phyloP scores from a whole-genome alignment of 2,329 filamentous ascomycete species.

The Penicillium paneum region DNA sequence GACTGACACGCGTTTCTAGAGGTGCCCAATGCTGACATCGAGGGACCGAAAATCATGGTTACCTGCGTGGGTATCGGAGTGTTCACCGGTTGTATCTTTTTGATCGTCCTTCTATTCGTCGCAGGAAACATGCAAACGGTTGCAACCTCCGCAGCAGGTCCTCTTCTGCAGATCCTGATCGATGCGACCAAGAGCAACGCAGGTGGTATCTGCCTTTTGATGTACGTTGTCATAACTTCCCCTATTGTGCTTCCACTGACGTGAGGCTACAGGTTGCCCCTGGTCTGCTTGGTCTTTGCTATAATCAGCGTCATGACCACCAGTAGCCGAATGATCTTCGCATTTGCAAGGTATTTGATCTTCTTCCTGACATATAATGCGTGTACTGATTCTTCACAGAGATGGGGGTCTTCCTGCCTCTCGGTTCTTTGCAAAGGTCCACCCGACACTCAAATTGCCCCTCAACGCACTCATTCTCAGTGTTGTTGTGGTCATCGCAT shows the following conservation, averaged over 20 bases:
- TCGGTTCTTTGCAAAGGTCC: constrained; percentile 58
- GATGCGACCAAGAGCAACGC: constrained; percentile 61
- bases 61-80: constrained; percentile 61
- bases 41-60: constrained; percentile 65
- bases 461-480: constrained; percentile 64
- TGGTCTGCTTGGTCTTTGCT: constrained; percentile 33
- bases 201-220: constrained; percentile 61
- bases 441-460: constrained; percentile 59
- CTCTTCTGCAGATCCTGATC: constrained; percentile 60
- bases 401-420: constrained; percentile 66
- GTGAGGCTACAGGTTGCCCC: constrained; percentile 23
- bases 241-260: constrained; percentile 5
- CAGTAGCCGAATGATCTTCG: constrained; percentile 36
- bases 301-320: constrained; percentile 36
- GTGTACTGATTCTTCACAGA: constrained; percentile 25
- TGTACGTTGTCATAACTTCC: constrained; percentile 35
- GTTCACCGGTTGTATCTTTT: constrained; percentile 60
- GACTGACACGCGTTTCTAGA: constrained; percentile 20
- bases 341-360: constrained; percentile 30
- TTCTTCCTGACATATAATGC: background rate
- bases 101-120: constrained; percentile 62
- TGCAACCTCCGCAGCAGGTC: constrained; percentile 55
- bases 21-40: constrained; percentile 44
- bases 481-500: constrained; percentile 60
- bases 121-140: constrained; percentile 56